Conservation (phyloP, 2,329 filamentous ascomycete genomes). For the Aaosphaeria arxii region DNA sequence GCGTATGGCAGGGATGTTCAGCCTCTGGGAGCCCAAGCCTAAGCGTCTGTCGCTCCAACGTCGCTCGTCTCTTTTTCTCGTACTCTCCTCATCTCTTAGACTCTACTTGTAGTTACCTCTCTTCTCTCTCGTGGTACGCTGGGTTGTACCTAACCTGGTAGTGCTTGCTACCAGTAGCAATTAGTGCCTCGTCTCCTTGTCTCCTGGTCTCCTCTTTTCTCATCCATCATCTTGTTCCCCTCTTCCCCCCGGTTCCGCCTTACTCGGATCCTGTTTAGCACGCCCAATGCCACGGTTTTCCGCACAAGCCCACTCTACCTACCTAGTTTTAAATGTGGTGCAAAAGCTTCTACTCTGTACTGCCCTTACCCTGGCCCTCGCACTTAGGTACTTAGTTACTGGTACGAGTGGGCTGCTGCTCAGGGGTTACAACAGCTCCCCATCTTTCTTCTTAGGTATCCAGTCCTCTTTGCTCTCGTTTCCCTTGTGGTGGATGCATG, state of each 20-base stretch:
- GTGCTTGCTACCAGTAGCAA: not conserved
- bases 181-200: not conserved
- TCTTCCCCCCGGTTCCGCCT: conserved; percentile 29
- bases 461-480: conserved; percentile 8
- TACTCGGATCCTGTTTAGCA: conserved; percentile 28
- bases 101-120: no score
- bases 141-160: no score
- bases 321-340: conserved; percentile 1
- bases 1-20: no score
- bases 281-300: conserved; percentile 33
- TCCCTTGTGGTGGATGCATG: no score
- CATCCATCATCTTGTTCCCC: conserved; percentile 13
- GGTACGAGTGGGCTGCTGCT: conserved; percentile 3
- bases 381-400: no score
- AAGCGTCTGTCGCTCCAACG: conserved; percentile 7
- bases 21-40: not conserved
- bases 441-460: conserved; percentile 14
- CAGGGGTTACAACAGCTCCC: conserved; percentile 24
- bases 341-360: conserved; percentile 20
- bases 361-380: conserved; percentile 25
- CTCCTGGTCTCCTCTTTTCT: conserved; percentile 7
- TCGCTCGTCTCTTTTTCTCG: not conserved
- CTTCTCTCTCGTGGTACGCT: no score
- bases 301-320: conserved; percentile 26
- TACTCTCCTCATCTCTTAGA: not conserved